Base-by-base conservation (phyloP, 2,329 filamentous ascomycete genomes). In the Fusarium sulawesiense region DNA sequence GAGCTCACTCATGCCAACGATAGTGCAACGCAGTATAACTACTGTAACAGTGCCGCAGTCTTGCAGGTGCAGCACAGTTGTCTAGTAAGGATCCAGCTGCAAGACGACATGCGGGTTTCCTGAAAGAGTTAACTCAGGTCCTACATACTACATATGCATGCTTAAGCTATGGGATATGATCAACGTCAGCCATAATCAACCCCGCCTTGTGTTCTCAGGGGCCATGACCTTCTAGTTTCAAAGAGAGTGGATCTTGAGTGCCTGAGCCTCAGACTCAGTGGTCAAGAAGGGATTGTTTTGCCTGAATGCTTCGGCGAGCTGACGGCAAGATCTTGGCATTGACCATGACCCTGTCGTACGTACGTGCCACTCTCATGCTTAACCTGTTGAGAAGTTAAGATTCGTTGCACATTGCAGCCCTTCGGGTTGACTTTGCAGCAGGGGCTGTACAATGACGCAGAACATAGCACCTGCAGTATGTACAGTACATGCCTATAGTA, bases 91-190 rank as follows among this genome's bases (percentile, higher is more conserved):
- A 37, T 37, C 18, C 34, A n/a, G 34, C 34, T 37, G 34, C 18
- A 37, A 37, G 34, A n/a, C 34, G 34, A 37, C 18, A 37, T 37
- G 34, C 34, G n/a, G 34, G 34, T 37, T 37, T 37, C 34, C 18
- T 37, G 34, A 37, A 37, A 37, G 34, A 37, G 34, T 37, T n/a
- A 71, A 74, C 56, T 66, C 69, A 72, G 71, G 71, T 62, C 71
- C 68, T 48, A 47, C 23, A 25, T 21, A 23, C n/a, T 29, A 11
- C 20, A 30, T 57, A 23, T 25, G 34, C 34, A 37, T 37, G 10
- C 34, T 37, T 37, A 37, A 37, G 34, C 34, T n/a, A 37, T 6
- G 18, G 34, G 30, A n/a, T 11, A 37, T n/a, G 34, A 37, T 37
- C 34, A 10, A 37, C 34, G 18, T 37, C 18, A 37, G 6, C 10